phyloP scores from a whole-genome alignment of 495 filamentous ascomycete genomes.

The Neurospora hispaniola region DNA sequence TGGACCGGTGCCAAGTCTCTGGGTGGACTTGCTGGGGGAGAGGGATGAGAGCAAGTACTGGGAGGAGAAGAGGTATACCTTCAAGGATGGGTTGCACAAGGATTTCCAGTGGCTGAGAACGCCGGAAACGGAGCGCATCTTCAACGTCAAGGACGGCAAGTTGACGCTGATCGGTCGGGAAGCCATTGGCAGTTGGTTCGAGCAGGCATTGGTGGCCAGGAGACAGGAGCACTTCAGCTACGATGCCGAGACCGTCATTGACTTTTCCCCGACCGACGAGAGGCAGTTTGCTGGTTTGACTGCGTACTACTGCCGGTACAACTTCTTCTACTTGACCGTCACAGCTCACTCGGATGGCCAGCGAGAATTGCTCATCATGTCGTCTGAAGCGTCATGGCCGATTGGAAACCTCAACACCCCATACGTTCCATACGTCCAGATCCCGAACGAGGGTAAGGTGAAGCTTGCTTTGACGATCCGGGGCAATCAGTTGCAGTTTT shows the following conservation, averaged over 20 bases:
- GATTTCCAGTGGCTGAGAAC: constrained; percentile 50
- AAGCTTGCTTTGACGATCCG: constrained; percentile 35
- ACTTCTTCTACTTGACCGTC: constrained; percentile 48
- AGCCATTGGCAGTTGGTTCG: constrained; percentile 44
- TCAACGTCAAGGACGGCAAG: constrained; percentile 24
- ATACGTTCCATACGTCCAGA: constrained; percentile 23
- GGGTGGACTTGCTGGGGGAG: constrained; percentile 38
- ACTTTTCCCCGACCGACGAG: constrained; percentile 42
- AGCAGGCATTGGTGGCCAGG: constrained; percentile 43
- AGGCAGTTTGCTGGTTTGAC: constrained; percentile 46
- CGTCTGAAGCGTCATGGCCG: constrained; percentile 41
- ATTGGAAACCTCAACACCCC: constrained; percentile 30
- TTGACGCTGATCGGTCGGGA: constrained; percentile 40
- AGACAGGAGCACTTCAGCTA: constrained; percentile 45
- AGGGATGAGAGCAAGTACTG: constrained; percentile 42
- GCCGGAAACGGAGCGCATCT: constrained; percentile 44
- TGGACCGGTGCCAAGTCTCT: constrained; percentile 41
- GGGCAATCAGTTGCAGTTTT: constrained; percentile 40
- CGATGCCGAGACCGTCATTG: constrained; percentile 44
- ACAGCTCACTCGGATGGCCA: constrained; percentile 43
- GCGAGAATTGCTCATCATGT: constrained; percentile 41
- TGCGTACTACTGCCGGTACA: constrained; percentile 48
- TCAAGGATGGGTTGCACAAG: constrained; percentile 32
- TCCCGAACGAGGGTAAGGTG: constrained; percentile 43
- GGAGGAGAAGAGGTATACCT: constrained; percentile 40